Base-by-base conservation (phyloP, 2,329 filamentous ascomycete species). In the Fusarium sp. region DNA sequence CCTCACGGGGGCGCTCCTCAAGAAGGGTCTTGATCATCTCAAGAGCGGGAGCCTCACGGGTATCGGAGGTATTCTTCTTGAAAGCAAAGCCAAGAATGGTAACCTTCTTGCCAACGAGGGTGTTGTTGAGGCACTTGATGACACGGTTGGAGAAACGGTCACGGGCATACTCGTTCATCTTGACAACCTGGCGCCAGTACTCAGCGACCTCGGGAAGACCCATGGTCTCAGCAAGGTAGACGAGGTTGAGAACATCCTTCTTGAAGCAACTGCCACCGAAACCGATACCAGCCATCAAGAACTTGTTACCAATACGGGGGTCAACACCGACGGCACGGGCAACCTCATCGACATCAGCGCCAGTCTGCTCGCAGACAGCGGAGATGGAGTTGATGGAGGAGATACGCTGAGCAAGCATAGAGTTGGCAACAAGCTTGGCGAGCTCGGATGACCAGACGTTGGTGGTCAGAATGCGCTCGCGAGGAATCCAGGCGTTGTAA, bases 181-280 rank as follows among this genome's bases (percentile, higher is more conserved):
- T 88, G 69, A 94, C 87, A 7, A 96, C 92, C 64, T 90, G 87
- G 68, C 87, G 86, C 93, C 93, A 96, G 83, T 95, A 95, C 72
- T 90, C 88, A 39, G 90, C 92, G 1, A 95, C 92, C 76, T 95
- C 91, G 8, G 88, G 87, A 17, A 95, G 85, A 58, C 91, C 89
- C 62, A 94, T 85, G 6, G 88, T 89, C 76, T 94, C 91, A 22
- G 93, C 91, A 36, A 95, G 86, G 82, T 95, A 94, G 24, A 91
- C 89, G 42, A 96, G 84, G 81, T 89, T 93, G 55, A 93, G 85
- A 47, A 95, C 89, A 78, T 96, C 93, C 82, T 96, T 96, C 81
- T 92, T 90, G 86, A 96, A 95, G 82, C 93, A 96, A 69, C 90
- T 93, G 26, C 93, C 93, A 62, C 93, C 93, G 77, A 95, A 96